Base-by-base conservation (phyloP, 2,329 filamentous ascomycete species). In the Chlorencoelia australis region DNA sequence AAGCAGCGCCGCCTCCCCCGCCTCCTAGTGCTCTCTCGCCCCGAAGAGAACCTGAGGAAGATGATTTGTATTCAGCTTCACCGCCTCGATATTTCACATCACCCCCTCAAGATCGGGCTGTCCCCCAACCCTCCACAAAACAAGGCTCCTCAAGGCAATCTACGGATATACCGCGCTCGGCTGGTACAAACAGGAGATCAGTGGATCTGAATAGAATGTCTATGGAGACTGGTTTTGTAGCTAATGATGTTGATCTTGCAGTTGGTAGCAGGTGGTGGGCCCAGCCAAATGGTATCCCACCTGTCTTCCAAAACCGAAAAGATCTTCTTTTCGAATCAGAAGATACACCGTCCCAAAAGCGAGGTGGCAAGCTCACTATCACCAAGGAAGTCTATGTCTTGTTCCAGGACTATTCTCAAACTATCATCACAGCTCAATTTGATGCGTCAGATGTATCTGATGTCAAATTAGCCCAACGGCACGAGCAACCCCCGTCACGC, bases 331-430 rank as follows among this genome's bases (percentile, higher is more conserved):
- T 76, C 34, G 87, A 96, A 59, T 71, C 79, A 15, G 84, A 94
- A 46, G 85, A 95, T 55, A 76, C 79, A 1, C 78, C 71, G 5
- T 73, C 79, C 10, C 70, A 73, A 8, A 78, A 79, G 45, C 73
- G 79, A 10, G 79, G 80, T 18, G 78, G 82, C 17, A 80, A 79
- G 56, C 76, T 76, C 1, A 71, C 70, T 1, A 66, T 94, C 14
- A 83, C 80, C 5, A 88, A 88, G 47, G 78, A 88, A 41, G 70
- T 95, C 27, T 91, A 82, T 50, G 67, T 96, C n/a, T 64, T 98
- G 7, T 98, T 85, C 64, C 79, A 87, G 52, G 91, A 98, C 62
- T 98, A 98, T 59, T 95, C 88, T 13, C 91, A 96, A 57, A 96
- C 89, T 0, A 70, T 93, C 45, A 73, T 98, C 52, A 86, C 80